These are phyloP conservation scores for Crepidotus sp. DNA, from an alignment of 1,284 basidiomycete genomes.

Conservation along the genomic window DNA sequence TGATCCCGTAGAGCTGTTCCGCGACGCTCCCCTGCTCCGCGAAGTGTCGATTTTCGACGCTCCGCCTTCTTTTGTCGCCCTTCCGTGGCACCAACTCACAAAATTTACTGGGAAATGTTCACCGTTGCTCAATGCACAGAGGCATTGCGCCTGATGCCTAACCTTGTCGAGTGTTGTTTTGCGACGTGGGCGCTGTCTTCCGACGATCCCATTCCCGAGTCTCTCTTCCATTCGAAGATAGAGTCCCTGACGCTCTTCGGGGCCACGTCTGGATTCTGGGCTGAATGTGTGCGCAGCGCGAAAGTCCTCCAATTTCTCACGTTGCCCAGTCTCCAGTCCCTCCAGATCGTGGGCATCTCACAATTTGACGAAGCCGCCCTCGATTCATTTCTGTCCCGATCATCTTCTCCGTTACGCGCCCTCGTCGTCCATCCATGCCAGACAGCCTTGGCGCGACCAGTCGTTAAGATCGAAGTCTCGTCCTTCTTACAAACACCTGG, in stretches of 20 bases:
- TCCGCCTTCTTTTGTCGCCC: background rate
- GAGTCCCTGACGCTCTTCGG: background rate
- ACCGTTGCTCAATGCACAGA: background rate
- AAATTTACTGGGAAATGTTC: background rate
- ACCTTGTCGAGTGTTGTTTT: background rate
- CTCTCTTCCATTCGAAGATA: background rate
- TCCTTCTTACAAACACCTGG: background rate
- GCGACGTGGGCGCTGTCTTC: too few species aligned
- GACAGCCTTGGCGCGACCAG: too few species aligned
- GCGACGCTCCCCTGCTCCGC: background rate
- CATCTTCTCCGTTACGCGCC: background rate
- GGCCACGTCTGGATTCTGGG: background rate
- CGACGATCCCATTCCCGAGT: too few species aligned
- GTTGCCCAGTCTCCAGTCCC: background rate
- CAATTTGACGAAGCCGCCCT: background rate
- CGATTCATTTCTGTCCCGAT: background rate
- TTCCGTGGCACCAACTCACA: conserved; percentile 1
- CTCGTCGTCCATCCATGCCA: background rate
- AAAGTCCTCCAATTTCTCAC: background rate
- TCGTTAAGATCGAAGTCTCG: too few species aligned
- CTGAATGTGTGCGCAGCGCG: background rate
- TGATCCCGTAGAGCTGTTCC: background rate
- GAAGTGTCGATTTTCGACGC: background rate
- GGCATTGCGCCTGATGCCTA: background rate
- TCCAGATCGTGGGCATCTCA: background rate